Evolutionary conservation across 2,329 filamentous ascomycete species (phyloP), one percentile per base, ranked within the genome.

Genomic region (Pestalotiopsis sp.): DNA sequence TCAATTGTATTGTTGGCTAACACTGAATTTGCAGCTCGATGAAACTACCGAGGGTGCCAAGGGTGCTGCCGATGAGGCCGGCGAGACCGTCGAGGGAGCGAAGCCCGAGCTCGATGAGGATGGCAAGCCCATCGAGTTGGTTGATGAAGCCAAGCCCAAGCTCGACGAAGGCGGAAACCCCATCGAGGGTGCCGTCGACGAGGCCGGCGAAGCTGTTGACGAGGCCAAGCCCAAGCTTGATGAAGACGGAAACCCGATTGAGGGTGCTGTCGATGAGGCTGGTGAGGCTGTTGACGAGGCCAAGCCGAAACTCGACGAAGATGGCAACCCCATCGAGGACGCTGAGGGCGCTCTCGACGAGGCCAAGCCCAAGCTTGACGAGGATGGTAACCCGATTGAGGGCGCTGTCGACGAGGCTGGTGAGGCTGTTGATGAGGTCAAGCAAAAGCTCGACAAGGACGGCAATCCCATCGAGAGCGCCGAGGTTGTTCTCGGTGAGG

Each of bases 301-400:
- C 3, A 81, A 83, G 23, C n/a, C 25, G 0, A 13, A 11, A 2
- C 41, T 27, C 13, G 61, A 64, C 17, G 36, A 45, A n/a, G 38
- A 20, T 31, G 62, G 52, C n/a, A 38, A 63, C n/a, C 25, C 60
- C 20, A 38, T 49, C 20, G 36, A 60, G 52, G 52, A 31, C 23
- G 55, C 36, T 12, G 59, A 57, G 45, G 45, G 63, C 36, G 13
- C 57, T 49, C 14, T 49, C 20, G 57, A 59, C 13, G 57, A 25
- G 7, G 31, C 31, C 58, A 38, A 60, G 57, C 25, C 57, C 12
- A 6, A n/a, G 7, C 25, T 27, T 9, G 57, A 38, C 20, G 45
- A 52, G 17, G 45, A 52, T 9, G 45, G 45, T 20, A 52, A 52
- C 45, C 45, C 45, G 17, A 52, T 52, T 7, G 45, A 52, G 17